Evolutionary conservation across 2,329 filamentous ascomycete genomes (phyloP).

Genomic region (Claviceps monticola): DNA sequence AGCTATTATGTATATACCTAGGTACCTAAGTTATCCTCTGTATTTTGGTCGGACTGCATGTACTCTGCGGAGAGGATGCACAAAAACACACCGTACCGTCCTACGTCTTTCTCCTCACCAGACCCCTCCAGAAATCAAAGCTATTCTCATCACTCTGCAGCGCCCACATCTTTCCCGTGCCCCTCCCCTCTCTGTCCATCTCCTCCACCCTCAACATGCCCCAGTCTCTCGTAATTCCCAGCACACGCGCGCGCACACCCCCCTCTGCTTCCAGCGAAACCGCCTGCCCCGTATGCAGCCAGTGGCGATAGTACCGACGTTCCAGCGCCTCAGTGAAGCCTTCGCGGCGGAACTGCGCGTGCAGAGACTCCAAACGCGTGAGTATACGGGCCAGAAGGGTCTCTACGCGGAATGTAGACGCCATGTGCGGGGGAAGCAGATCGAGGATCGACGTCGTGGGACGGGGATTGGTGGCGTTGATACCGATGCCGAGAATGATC

Average conservation of each 20-base stretch:
- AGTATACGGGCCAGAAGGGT: slow-evolving; percentile 71
- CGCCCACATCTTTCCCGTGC: slow-evolving; percentile 65
- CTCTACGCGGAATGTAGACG: slow-evolving; percentile 53
- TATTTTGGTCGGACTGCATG: no score
- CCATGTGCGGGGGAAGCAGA: slow-evolving; percentile 39
- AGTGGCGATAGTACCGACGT: slow-evolving; percentile 62
- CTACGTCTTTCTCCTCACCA: slow-evolving; percentile 67
- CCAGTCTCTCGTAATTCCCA: slow-evolving; percentile 86
- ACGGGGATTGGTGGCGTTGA: slow-evolving; percentile 72
- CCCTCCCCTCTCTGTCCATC: slow-evolving; percentile 54
- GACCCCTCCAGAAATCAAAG: slow-evolving; percentile 89
- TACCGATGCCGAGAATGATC: slow-evolving; percentile 69
- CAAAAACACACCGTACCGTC: not conserved
- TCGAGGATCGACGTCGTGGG: slow-evolving; percentile 81
- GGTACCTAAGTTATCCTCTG: no score
- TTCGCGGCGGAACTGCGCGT: slow-evolving; percentile 56
- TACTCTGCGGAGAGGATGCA: not conserved
- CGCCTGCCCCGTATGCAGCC: slow-evolving; percentile 67
- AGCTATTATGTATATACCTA: no score
- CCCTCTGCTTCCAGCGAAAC: slow-evolving; percentile 69
- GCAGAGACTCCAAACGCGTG: slow-evolving; percentile 62
- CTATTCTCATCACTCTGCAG: slow-evolving; percentile 96
- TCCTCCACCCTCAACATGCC: slow-evolving; percentile 78
- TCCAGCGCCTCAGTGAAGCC: slow-evolving; percentile 69
- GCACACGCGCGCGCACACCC: slow-evolving; percentile 58